Percentiles rank a stretch among this genome's conserved stretches.
Evolutionary conservation across 164 flowering plant genomes (phyloP).

Genomic region (Brasenia schreberi): DNA sequence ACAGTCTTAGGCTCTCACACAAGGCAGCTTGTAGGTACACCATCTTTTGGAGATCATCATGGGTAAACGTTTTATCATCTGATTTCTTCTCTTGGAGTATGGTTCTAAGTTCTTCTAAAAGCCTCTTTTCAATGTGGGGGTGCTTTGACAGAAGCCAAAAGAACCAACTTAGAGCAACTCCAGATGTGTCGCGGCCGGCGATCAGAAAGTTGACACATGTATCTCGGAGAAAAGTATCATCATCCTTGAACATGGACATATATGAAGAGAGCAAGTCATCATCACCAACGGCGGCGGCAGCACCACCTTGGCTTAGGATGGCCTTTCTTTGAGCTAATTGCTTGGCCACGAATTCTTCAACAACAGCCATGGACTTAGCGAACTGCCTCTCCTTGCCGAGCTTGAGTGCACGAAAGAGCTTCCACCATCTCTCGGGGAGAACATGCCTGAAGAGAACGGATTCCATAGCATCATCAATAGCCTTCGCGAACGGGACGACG

Average conservation of each 20-base stretch:
- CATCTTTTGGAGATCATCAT: not conserved
- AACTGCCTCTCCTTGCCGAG: constrained; percentile 17
- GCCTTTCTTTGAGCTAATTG: not conserved
- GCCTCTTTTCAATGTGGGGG: constrained; percentile 15
- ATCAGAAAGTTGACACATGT: constrained; percentile 4
- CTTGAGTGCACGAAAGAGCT: constrained; percentile 9
- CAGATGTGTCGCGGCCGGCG: constrained; percentile 9
- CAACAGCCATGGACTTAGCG: constrained; percentile 1
- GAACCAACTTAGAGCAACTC: constrained; percentile 27
- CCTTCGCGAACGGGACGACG: constrained; percentile 11
- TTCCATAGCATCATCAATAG: constrained; percentile 13
- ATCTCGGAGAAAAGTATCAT: constrained; percentile 2
- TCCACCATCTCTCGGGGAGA: constrained; percentile 16
- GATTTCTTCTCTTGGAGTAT: not conserved
- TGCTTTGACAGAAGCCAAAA: constrained; percentile 19
- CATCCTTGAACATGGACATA: not conserved
- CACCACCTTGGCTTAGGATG: not conserved
- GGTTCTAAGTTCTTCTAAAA: constrained; percentile 15
- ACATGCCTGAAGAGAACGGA: constrained; percentile 10
- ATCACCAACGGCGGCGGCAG: not conserved
- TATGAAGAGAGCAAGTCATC: not conserved
- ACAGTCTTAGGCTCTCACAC: constrained; percentile 30
- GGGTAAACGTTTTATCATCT: not conserved
- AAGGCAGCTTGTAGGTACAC: constrained; percentile 9
- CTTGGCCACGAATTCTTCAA: constrained; percentile 5